Evolutionary conservation across 176 grass and related monocot species (phyloP), one percentile per base, ranked within the genome.

Genomic region (Urochloa ruziziensis): DNA sequence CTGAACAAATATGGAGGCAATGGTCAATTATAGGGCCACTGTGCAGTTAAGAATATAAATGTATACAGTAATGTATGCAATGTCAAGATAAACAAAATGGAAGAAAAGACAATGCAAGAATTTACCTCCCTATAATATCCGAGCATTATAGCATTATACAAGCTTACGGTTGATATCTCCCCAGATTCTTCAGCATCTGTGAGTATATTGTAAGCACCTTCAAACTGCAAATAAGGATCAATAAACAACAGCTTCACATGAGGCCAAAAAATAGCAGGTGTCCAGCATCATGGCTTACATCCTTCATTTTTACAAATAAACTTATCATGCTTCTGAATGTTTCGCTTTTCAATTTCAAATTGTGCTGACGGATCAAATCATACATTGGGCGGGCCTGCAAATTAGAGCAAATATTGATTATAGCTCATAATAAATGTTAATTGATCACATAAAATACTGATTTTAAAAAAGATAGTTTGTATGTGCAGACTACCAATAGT

Each of bases 41-140:
- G 54, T 67, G 32, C 28, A 76, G 65, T 79, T 30, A 73, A 34
- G 32, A 74, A 59, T 28, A 60, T 56, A 44, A 69, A 79, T 11
- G 25, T 21, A 42, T 67, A 64, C 73, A 83, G 40, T 51, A 59
- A 4, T 67, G 61, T 36, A 30, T 49, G 68, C 36, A 87, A 75
- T n/a, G n/a, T 28, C 59, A 80, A 53, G 68, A 29, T 29, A 86
- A 75, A 60, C 13, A 58, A 85, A 87, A 47, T 70, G 36, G 63
- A 91, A 78, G 59, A 75, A 75, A 77, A 4, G 10, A 43, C 28
- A 32, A 62, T 29, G 30, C 25, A 62, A 75, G 74, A 85, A 74
- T 84, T 91, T 82, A 86, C 92, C 95, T 95, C 92, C 72, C 70
- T 98, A 78, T 86, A 93, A 90, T 91, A 98, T 80, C 92, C 92